These are phyloP conservation scores for Clarireedia hainanense DNA, from an alignment of 2,329 filamentous ascomycete genomes.

Conservation along the genomic window DNA sequence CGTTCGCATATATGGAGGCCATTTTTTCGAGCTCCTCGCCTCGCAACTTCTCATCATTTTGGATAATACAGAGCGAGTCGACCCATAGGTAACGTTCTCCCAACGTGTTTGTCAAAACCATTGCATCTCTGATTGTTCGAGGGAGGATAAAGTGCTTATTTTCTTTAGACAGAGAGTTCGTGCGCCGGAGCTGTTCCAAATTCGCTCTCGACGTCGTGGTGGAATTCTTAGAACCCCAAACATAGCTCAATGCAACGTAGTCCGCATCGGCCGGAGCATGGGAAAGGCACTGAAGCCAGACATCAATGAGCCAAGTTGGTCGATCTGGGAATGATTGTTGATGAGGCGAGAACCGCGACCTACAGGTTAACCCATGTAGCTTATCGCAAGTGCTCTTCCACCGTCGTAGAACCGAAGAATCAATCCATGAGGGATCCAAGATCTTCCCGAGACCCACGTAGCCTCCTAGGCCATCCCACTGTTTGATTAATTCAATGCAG, in stretches of 20 bases:
- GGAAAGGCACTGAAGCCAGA: neutral
- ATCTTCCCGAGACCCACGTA: neutral
- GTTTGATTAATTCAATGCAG: neutral
- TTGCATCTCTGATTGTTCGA: slow-evolving; percentile 16
- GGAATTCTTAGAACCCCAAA: neutral
- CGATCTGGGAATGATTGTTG: neutral
- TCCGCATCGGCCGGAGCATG: neutral
- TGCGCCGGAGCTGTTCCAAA: neutral
- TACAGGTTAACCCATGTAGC: neutral
- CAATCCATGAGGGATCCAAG: neutral
- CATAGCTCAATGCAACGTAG: neutral
- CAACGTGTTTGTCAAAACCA: slow-evolving; percentile 18
- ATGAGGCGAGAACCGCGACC: neutral
- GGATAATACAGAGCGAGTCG: slow-evolving; percentile 18
- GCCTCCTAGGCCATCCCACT: neutral
- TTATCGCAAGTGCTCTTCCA: neutral
- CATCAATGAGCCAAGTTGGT: neutral
- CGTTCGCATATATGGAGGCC: slow-evolving; percentile 18
- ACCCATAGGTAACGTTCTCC: slow-evolving; percentile 17
- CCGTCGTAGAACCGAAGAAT: neutral
- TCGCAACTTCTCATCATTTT: slow-evolving; percentile 11
- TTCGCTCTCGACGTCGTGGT: neutral
- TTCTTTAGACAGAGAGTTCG: neutral
- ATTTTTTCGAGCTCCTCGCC: slow-evolving; percentile 21
- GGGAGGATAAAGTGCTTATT: neutral